Conservation (phyloP, 345 rosid genomes). For the Theobroma cacao region DNA sequence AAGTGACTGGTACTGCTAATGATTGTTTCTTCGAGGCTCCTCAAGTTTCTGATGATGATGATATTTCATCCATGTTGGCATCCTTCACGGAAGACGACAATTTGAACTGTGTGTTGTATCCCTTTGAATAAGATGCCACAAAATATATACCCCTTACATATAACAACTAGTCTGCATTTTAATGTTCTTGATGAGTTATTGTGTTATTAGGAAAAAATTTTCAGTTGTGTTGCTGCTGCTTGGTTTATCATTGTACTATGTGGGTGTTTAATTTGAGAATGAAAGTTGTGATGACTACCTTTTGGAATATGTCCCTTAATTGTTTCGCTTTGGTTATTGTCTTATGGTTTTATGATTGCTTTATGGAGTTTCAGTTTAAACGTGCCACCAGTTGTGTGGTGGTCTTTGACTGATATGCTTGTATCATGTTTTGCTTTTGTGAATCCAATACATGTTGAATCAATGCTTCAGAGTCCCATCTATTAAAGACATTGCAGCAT, state of each 20-base stretch:
- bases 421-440: too few relatives aligned
- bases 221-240: neutral
- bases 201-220: neutral
- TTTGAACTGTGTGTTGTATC: neutral
- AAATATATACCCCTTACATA: neutral
- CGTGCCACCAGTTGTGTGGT: too few relatives aligned
- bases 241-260: neutral
- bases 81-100: slow-evolving; percentile 17
- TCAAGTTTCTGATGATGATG: neutral
- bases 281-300: too few relatives aligned
- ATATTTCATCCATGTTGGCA: neutral
- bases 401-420: too few relatives aligned
- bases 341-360: too few relatives aligned
- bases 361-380: too few relatives aligned
- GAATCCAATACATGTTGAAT: too few relatives aligned
- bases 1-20: neutral
- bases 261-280: too few relatives aligned
- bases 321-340: too few relatives aligned
- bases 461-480: too few relatives aligned
- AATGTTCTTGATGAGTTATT: neutral
- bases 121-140: neutral
- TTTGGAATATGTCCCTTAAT: too few relatives aligned
- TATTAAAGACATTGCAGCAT: too few relatives aligned
- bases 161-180: neutral
- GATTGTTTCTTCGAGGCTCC: neutral